Base-by-base conservation (phyloP, 257 asterid species). In the Plantago major region DNA sequence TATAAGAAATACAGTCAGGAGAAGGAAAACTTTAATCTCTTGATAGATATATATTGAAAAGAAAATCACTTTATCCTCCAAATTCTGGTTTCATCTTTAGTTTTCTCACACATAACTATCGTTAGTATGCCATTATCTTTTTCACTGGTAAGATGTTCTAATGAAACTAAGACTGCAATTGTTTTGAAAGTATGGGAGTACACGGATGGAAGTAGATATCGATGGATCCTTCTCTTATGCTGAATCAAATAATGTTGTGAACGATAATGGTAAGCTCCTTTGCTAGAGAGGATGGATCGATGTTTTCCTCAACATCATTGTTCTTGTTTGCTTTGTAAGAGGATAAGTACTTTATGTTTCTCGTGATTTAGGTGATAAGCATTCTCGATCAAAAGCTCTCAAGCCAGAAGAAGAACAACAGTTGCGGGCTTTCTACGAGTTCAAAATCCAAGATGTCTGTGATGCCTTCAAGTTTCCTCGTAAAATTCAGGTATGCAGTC, bases 401-500 rank as follows among this genome's bases (percentile, higher is more conserved):
- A 92, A 87, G 83, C 72, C 73, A 15, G 98, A 92, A 72, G 98
- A 92, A 70, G 99, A 92, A 66, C 90, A 80, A 55, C 93, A 82
- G 64, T 55, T 92, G 67, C 78, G 95, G 70, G 97, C 95, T 58
- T 92, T 86, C 67, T 92, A 89, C 40, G 98, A 92, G 79, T 89
- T 89, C 56, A 92, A 92, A 78, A 89, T 89, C 69, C 97, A 92
- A 75, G 99, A 92, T 57, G 97, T 89, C 42, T 92, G 99, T 50
- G 99, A 89, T 78, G 99, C 97, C 65, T 89, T 92, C 76, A 89
- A 81, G 79, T 92, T 92, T 70, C 99, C 99, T 2, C 95, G 95
- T 56, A 92, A 92, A 73, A 92, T 92, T 71, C 97, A 92, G 89
- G 99, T 92, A 68, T 8, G 22, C 60, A 66, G 52, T 60, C 62